Evolutionary conservation across 768 basidiomycete species (phyloP).

Genomic region (Agaricus subrufescens): DNA sequence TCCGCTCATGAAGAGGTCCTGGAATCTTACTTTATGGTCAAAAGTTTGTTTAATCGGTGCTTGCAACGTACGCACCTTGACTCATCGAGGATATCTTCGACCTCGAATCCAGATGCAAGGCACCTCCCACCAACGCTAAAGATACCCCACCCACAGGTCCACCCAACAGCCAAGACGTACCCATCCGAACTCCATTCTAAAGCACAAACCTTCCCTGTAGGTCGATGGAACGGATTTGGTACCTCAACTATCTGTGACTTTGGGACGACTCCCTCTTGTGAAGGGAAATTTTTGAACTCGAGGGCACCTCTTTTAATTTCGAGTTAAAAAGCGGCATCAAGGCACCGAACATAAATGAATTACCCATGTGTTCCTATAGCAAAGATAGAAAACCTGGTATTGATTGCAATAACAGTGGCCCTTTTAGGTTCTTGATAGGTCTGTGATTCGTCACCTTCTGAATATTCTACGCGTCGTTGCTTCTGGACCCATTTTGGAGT

Average conservation of each 20-base stretch:
- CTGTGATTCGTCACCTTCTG: slow-evolving; percentile 26
- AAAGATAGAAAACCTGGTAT: slow-evolving; percentile 75
- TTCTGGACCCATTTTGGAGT: slow-evolving; percentile 80
- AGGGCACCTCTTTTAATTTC: slow-evolving; percentile 50
- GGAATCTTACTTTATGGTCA: slow-evolving; percentile 39
- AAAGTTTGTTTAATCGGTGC: background rate
- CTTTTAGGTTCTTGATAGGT: slow-evolving; percentile 62
- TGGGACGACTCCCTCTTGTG: slow-evolving; percentile 51
- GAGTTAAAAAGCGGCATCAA: background rate
- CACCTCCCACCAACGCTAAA: slow-evolving; percentile 89
- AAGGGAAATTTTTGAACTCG: slow-evolving; percentile 65
- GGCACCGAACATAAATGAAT: slow-evolving; percentile 5
- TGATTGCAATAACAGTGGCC: slow-evolving; percentile 64
- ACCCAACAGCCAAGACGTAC: slow-evolving; percentile 90
- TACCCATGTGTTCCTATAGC: slow-evolving; percentile 77
- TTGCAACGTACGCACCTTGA: slow-evolving; percentile 33
- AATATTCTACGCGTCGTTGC: slow-evolving; percentile 52
- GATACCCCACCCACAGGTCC: slow-evolving; percentile 85
- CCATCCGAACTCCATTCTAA: slow-evolving; percentile 96
- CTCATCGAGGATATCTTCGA: slow-evolving; percentile 56
- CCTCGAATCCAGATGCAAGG: slow-evolving; percentile 71
- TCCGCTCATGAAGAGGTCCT: slow-evolving; percentile 85
- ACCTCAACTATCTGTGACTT: slow-evolving; percentile 57
- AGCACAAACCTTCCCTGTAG: slow-evolving; percentile 56
- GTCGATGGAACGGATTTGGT: slow-evolving; percentile 55